Evolutionary conservation across 257 asterid species (phyloP).

Genomic region (Solanum commersonii): DNA sequence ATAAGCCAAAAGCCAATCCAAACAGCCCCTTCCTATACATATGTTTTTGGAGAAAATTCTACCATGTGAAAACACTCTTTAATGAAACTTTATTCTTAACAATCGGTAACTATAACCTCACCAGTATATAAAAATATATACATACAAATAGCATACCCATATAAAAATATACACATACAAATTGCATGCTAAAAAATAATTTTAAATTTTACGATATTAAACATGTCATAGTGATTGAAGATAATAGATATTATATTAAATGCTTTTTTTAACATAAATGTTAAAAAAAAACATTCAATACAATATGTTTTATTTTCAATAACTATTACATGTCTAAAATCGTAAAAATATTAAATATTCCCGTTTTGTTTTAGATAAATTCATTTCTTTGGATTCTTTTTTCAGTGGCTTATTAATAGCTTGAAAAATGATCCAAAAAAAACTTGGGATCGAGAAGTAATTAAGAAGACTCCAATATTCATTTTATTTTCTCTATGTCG

Average conservation of each 20-base stretch:
- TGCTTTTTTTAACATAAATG: too few species aligned
- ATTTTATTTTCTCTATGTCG: too few species aligned
- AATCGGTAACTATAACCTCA: not conserved
- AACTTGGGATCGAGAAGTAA: not conserved
- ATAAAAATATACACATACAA: not conserved
- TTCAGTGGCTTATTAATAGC: not conserved
- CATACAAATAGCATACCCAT: not conserved
- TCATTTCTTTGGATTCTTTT: not conserved
- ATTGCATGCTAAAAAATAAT: too few species aligned
- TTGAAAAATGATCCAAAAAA: not conserved
- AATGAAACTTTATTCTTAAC: too few species aligned
- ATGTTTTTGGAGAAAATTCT: not conserved
- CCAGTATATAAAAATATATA: not conserved
- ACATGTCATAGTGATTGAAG: not conserved
- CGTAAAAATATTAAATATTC: too few species aligned
- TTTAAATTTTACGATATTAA: too few species aligned
- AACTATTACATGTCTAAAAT: too few species aligned
- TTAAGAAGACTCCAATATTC: not conserved
- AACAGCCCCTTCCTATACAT: not conserved
- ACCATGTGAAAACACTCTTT: not conserved
- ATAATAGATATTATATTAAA: too few species aligned
- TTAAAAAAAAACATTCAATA: too few species aligned
- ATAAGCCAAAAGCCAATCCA: too few species aligned
- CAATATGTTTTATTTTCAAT: too few species aligned
- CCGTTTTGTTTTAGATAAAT: too few species aligned